Conservation (phyloP, 202 grass and related monocot genomes). For the Cymbopogon flexuosus region DNA sequence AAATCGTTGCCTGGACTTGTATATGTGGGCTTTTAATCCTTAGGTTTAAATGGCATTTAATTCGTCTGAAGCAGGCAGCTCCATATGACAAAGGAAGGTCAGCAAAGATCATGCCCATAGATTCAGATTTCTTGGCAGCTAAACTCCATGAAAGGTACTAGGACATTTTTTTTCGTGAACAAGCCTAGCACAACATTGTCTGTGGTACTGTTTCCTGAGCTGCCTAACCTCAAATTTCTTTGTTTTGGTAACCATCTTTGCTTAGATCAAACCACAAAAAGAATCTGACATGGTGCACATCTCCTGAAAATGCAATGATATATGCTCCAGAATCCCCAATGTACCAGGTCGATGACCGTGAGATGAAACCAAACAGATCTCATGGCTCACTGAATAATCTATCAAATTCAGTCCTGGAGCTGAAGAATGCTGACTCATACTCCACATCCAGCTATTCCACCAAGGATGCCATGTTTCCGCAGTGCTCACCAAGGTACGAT, state of each 20-base stretch:
- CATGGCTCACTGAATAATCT: conserved; percentile 43
- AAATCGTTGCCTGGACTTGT: not conserved
- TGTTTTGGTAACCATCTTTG: conserved; percentile 9
- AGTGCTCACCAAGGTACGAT: conserved; percentile 50
- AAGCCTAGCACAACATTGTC: not conserved
- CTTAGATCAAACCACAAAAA: conserved; percentile 43
- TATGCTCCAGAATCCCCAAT: conserved; percentile 54
- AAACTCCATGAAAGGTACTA: conserved; percentile 71
- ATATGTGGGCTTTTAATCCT: not conserved
- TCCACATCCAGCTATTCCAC: conserved; percentile 32
- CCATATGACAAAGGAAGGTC: conserved; percentile 45
- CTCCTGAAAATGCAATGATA: conserved; percentile 51
- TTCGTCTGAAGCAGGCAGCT: conserved; percentile 40
- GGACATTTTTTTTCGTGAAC: not conserved
- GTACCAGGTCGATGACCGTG: conserved; percentile 22
- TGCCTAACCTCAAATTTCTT: conserved; percentile 9
- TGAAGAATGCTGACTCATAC: conserved; percentile 41
- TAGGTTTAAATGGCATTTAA: conserved; percentile 23
- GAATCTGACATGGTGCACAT: conserved; percentile 51
- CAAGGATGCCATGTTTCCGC: conserved; percentile 47
- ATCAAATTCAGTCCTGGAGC: conserved; percentile 48
- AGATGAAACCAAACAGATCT: conserved; percentile 42
- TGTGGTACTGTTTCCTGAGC: not conserved
- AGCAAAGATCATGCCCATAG: conserved; percentile 56
- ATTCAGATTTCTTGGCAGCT: conserved; percentile 54